Percentiles rank a stretch among this genome's conserved stretches.
These are phyloP conservation scores for Zelopaecilomyces penicillatus DNA, from an alignment of 2,329 filamentous ascomycete species.

Conservation along the genomic window DNA sequence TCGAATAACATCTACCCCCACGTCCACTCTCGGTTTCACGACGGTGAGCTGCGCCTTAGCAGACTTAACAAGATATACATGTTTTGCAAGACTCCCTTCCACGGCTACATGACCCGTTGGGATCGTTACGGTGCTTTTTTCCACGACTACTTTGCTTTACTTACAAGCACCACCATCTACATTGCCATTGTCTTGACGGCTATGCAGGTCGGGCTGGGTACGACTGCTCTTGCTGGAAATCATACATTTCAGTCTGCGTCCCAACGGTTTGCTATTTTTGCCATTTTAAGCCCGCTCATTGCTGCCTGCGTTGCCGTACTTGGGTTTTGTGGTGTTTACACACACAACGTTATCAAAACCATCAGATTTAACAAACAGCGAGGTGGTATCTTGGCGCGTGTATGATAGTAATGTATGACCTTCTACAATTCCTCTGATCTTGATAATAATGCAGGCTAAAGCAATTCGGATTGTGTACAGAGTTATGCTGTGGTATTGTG, in stretches of 20 bases:
- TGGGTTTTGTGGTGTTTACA: no score
- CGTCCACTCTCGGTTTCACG: slow-evolving; percentile 5
- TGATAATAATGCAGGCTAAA: no score
- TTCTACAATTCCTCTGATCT: no score
- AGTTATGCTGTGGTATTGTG: no score
- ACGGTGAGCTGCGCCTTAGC: slow-evolving; percentile 5
- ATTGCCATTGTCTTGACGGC: slow-evolving; percentile 35
- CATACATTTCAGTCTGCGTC: slow-evolving; percentile 29
- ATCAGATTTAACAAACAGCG: no score
- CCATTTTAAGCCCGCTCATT: slow-evolving; percentile 22
- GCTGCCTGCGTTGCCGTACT: no score
- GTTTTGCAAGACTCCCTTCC: not conserved
- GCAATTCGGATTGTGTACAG: no score
- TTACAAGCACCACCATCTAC: slow-evolving; percentile 30
- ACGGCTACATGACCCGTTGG: not conserved
- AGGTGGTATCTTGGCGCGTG: no score
- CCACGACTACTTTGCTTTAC: slow-evolving; percentile 29
- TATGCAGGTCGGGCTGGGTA: slow-evolving; percentile 36
- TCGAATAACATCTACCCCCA: not conserved
- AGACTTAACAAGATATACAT: slow-evolving; percentile 3
- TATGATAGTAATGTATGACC: no score
- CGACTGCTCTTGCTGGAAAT: slow-evolving; percentile 20
- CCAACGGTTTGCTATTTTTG: slow-evolving; percentile 37
- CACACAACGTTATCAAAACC: no score
- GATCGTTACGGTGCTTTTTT: not conserved